phyloP scores from a whole-genome alignment of 371 early-diverging fungal species.

The Circinella umbellata region DNA sequence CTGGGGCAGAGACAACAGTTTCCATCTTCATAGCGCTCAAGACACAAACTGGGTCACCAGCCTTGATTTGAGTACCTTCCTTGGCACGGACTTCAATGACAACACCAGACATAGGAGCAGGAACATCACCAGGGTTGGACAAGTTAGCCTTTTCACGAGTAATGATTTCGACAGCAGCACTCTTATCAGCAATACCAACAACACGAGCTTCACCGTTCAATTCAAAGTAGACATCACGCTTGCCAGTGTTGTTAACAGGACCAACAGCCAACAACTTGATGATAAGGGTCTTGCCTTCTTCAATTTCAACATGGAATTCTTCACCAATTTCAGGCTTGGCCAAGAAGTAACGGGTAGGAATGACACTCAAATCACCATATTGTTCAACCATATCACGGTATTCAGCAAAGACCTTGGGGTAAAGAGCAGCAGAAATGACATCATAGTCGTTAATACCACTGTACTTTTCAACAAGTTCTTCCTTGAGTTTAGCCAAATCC shows the following conservation, averaged over 20 bases:
- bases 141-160: conserved; percentile 82
- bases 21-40: conserved; percentile 98
- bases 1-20: conserved; percentile 86
- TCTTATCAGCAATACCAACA: conserved; percentile 70
- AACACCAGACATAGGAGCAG: conserved; percentile 94
- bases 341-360: conserved; percentile 93
- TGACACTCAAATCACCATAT: conserved; percentile 84
- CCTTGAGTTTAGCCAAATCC: conserved; percentile 76
- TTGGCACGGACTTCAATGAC: conserved; percentile 90
- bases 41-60: conserved; percentile 89
- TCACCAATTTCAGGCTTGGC: conserved; percentile 85
- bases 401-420: conserved; percentile 93
- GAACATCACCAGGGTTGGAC: conserved; percentile 79
- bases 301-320: conserved; percentile 87
- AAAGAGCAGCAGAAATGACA: conserved; percentile 85
- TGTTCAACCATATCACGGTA: conserved; percentile 72
- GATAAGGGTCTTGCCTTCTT: conserved; percentile 89
- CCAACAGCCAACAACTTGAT: conserved; percentile 90
- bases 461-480: conserved; percentile 76
- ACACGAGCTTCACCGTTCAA: conserved; percentile 94
- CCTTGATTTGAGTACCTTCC: conserved; percentile 80
- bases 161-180: conserved; percentile 66
- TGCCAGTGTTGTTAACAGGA: conserved; percentile 77
- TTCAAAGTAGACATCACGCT: conserved; percentile 94
- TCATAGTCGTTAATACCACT: conserved; percentile 84